Base-by-base conservation (phyloP, 2,329 filamentous ascomycete genomes). In the Fusarium heterosporum region DNA sequence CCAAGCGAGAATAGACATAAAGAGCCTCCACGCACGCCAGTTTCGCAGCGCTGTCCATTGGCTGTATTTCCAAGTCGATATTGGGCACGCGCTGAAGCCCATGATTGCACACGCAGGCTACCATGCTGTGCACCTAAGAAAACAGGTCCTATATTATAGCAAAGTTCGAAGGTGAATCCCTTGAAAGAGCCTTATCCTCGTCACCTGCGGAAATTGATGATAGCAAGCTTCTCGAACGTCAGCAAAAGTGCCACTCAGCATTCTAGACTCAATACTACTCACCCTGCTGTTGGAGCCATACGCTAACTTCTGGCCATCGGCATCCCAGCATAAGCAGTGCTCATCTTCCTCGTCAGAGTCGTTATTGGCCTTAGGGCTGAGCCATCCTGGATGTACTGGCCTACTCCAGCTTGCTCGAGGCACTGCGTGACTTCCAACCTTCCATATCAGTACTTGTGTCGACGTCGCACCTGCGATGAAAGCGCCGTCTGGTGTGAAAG, bases 251-350 rank as follows among this genome's bases (percentile, higher is more conserved):
- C 6, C 16, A 29, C 12, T 16, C 8, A 17, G 16, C 17, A 14
- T 25, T 22, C 26, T 14, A n/a, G 16, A 8, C 19, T n/a, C 8
- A 9, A 22, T 10, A n/a, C 17, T 54, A 83, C 87, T 75, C 81
- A 89, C 87, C 73, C 84, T 79, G 69, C 84, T 89, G 69, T 88
- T 89, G 8, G 85, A 84, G 16, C 87, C 88, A 73, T 89, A 90
- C 0, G 87, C 87, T 57, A 90, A 78, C 69, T 86, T 88, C 64
- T 87, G 83, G 7, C 88, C 88, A 49, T 83, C 83, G 6, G 83
- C 80, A 75, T 90, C 87, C 88, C 88, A 90, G 66, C 83, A 84
- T 17, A 90, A 73, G 55, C 85, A 89, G 69, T 89, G 85, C 61
- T 85, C 84, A 43, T 88, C 84, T 66, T 89, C 87, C 42, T 89